Evolutionary conservation across 192 early-diverging fungal genomes (phyloP).

Genomic region (Gigaspora rosea): DNA sequence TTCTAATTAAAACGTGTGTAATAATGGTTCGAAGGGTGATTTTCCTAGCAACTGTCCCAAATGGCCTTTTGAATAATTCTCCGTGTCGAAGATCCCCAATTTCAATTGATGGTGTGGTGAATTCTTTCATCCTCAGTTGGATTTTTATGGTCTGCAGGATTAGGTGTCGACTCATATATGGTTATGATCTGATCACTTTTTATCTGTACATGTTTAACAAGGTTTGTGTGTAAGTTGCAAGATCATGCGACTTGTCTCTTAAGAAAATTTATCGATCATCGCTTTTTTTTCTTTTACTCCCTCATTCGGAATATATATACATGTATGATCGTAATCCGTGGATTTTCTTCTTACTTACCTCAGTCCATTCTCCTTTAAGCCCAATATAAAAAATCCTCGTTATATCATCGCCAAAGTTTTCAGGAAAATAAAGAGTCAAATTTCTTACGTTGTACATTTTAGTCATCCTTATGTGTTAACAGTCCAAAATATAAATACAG

Average conservation of each 20-base stretch:
- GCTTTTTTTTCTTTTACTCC: background rate
- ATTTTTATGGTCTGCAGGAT: slow-evolving; percentile 72
- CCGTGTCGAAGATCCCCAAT: background rate
- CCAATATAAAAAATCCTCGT: slow-evolving; percentile 81
- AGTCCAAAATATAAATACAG: too few relatives aligned
- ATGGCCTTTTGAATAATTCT: background rate
- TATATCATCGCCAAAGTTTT: slow-evolving; percentile 76
- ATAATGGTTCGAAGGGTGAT: too few relatives aligned
- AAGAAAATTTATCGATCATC: background rate
- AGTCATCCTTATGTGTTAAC: slow-evolving; percentile 46
- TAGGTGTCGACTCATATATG: slow-evolving; percentile 72
- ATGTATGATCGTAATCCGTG: too few relatives aligned
- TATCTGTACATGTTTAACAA: slow-evolving; percentile 40
- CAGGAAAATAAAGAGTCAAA: slow-evolving; percentile 80
- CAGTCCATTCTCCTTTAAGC: slow-evolving; percentile 89
- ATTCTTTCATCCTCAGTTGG: slow-evolving; percentile 49
- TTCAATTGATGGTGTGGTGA: slow-evolving; percentile 51
- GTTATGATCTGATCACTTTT: slow-evolving; percentile 70
- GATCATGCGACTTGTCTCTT: background rate
- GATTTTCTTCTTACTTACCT: slow-evolving; percentile 41
- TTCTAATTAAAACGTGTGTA: too few relatives aligned
- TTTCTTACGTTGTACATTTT: slow-evolving; percentile 80
- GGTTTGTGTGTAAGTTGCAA: background rate
- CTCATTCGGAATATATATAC: too few relatives aligned
- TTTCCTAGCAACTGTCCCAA: too few relatives aligned